phyloP scores from a whole-genome alignment of 352 stramenopile genomes.

The Globisporangium nodosum region DNA sequence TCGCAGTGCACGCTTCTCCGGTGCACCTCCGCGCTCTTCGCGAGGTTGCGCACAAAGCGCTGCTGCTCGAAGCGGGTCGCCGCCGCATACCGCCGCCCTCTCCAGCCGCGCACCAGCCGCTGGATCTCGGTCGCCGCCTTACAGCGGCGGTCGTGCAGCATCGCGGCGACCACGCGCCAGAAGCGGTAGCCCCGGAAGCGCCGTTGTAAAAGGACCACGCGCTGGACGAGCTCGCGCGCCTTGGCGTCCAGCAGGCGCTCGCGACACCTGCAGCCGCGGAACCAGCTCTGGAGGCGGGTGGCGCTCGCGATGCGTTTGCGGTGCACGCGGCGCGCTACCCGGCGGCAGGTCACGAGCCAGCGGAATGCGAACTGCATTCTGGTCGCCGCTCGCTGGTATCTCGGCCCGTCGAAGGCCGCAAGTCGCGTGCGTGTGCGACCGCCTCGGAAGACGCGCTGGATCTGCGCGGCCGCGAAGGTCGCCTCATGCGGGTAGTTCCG shows the following conservation, averaged over 20 bases:
- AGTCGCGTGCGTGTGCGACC: conserved; percentile 25
- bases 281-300: conserved; percentile 39
- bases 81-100: conserved; percentile 20
- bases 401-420: conserved; percentile 30
- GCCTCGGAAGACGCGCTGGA: conserved; percentile 47
- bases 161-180: conserved; percentile 33
- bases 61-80: conserved; percentile 33
- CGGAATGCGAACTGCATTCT: conserved; percentile 36
- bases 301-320: conserved; percentile 19
- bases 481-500: conserved; percentile 38
- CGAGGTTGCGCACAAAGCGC: conserved; percentile 25
- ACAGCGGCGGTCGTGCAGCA: conserved; percentile 24
- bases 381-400: conserved; percentile 25
- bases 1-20: conserved; percentile 18
- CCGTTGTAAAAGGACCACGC: conserved; percentile 36
- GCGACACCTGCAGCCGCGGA: conserved; percentile 25
- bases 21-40: conserved; percentile 18
- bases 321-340: conserved; percentile 17
- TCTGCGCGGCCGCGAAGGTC: conserved; percentile 50
- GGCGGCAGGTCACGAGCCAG: conserved; percentile 17
- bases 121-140: conserved; percentile 29
- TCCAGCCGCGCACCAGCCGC: conserved; percentile 31
- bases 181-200: conserved; percentile 35
- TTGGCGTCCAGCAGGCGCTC: conserved; percentile 19
- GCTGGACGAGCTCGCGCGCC: conserved; percentile 23